phyloP scores from a whole-genome alignment of 192 early-diverging fungal species.

The Oehlia diaphana region DNA sequence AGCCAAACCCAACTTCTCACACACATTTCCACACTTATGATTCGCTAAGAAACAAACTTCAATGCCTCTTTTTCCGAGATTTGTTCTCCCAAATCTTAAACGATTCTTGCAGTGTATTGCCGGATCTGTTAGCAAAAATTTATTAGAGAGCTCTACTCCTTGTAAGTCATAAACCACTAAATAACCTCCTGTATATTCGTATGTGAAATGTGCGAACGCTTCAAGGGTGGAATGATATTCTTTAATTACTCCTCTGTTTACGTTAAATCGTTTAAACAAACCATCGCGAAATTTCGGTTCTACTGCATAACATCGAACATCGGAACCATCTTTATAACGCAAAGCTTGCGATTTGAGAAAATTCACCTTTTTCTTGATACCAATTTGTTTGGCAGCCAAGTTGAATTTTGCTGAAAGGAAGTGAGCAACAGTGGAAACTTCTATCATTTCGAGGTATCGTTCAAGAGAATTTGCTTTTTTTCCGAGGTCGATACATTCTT shows the following conservation, averaged over 20 bases:
- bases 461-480: constrained; percentile 3
- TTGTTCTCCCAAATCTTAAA: constrained; percentile 20
- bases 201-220: constrained; percentile 21
- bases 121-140: constrained; percentile 21
- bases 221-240: constrained; percentile 17
- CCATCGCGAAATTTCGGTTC: not conserved
- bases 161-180: constrained; percentile 24
- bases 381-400: not conserved
- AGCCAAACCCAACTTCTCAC: constrained; percentile 6
- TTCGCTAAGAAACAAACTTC: constrained; percentile 2
- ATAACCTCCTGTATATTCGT: constrained; percentile 13
- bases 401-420: constrained; percentile 16
- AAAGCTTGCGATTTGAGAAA: not conserved
- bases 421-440: not conserved
- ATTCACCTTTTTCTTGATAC: not conserved
- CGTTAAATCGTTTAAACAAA: constrained; percentile 12
- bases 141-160: constrained; percentile 1
- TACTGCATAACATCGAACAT: not conserved
- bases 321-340: not conserved
- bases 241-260: constrained; percentile 14
- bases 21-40: constrained; percentile 18
- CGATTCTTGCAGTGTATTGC: constrained; percentile 20
- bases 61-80: constrained; percentile 18
- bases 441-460: constrained; percentile 13
- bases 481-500: not conserved